Base-by-base conservation (phyloP, 306 rosid species). In the Castanopsis chinensis region DNA sequence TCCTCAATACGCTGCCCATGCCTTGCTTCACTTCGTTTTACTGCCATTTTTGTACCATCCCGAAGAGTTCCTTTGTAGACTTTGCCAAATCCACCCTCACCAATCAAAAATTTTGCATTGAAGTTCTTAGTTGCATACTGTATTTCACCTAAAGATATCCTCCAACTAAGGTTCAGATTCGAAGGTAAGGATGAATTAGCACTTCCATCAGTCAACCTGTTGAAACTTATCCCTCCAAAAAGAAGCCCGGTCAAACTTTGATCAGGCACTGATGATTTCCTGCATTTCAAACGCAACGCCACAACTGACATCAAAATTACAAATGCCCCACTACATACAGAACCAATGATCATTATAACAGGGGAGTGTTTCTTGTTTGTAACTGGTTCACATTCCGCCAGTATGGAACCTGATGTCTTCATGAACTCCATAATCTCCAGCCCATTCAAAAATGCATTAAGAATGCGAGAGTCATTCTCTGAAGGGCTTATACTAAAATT, bases 81-180 rank as follows among this genome's bases (percentile, higher is more conserved):
- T 20, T 33, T 80, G 20, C 92, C 92, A 76, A 89, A 86, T 57
- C 92, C 92, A 35, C 92, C 90, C 76, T 79, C 82, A 4, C 90
- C 88, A 27, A 87, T 81, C 10, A 87, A 51, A 71, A 78, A 28
- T 58, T 79, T 78, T 2, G 53, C 67, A 3, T 82, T 61, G 13
- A 88, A 88, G n/a, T 78, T 82, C 57, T 71, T 70, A 1, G 92
- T 88, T 1, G 88, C 92, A 0, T 58, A 18, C 37, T 67, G 82
- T 68, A 88, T 74, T 19, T 88, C 92, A 19, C 19, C 56, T 10
- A 89, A 61, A 15, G 85, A 2, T 2, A 89, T 49, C 69, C 81
- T 89, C 14, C 85, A 76, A 5, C 82, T 85, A 4, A 89, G 89
- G 54, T 83, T 78, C 2, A 87, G 68, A 54, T 81, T 78, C 2